These are phyloP conservation scores for Neofusicoccum umdonicola DNA, from an alignment of 2,329 filamentous ascomycete genomes.

Conservation along the genomic window DNA sequence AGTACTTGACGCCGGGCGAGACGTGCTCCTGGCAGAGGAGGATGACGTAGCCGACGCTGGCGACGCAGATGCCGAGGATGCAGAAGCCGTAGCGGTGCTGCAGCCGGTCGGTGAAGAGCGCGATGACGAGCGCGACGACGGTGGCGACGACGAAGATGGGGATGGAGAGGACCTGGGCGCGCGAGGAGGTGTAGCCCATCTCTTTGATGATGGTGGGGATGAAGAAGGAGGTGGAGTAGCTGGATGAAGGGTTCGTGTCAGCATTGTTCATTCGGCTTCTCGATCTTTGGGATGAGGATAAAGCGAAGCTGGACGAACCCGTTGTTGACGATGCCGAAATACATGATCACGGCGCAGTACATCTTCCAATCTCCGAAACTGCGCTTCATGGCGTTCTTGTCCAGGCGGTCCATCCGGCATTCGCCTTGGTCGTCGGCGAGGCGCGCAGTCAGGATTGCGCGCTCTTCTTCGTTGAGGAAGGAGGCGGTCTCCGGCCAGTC, in stretches of 20 bases:
- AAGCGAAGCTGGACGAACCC: background rate
- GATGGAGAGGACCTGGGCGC: constrained; percentile 30
- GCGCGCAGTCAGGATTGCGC: constrained; percentile 32
- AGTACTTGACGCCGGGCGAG: constrained; percentile 52
- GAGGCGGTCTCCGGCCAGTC: constrained; percentile 40
- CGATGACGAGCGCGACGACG: constrained; percentile 26
- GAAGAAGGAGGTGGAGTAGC: constrained; percentile 40
- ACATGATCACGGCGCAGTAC: constrained; percentile 7
- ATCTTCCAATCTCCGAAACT: constrained; percentile 11
- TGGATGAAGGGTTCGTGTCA: constrained; percentile 29
- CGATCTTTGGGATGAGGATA: no score
- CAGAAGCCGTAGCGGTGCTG: constrained; percentile 30
- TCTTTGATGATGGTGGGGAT: constrained; percentile 22
- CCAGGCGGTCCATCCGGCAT: constrained; percentile 4
- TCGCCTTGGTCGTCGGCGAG: constrained; percentile 31
- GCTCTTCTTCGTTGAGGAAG: constrained; percentile 34
- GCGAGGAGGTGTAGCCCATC: constrained; percentile 31
- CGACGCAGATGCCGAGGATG: constrained; percentile 24
- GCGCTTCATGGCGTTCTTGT: background rate
- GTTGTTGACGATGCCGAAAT: constrained; percentile 11
- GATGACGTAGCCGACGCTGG: constrained; percentile 43
- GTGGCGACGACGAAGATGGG: constrained; percentile 27
- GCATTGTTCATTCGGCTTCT: background rate
- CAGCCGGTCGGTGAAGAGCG: constrained; percentile 27
- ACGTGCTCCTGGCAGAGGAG: constrained; percentile 43